phyloP scores from a whole-genome alignment of 331 rosid species.

The Rhamnella rubrinervis region DNA sequence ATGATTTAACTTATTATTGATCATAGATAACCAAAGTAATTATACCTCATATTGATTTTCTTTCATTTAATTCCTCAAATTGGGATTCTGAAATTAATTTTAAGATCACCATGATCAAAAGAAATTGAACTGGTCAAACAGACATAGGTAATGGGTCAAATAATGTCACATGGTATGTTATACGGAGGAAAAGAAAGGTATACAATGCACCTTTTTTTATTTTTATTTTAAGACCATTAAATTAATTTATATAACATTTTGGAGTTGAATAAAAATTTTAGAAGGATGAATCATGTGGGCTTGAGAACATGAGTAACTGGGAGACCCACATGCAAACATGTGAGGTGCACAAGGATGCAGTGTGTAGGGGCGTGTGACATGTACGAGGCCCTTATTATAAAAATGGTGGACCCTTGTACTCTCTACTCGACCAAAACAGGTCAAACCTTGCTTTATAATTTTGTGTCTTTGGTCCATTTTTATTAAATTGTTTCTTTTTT shows the following conservation, averaged over 20 bases:
- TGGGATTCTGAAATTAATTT: too few relatives aligned
- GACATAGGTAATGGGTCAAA: slow-evolving; percentile 44
- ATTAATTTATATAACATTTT: neutral
- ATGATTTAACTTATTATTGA: too few relatives aligned
- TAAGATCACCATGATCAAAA: neutral
- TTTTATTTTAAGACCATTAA: slow-evolving; percentile 1
- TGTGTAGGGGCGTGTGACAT: slow-evolving; percentile 12
- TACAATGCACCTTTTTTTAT: slow-evolving; percentile 19
- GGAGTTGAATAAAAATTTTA: neutral
- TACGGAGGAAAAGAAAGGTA: slow-evolving; percentile 25
- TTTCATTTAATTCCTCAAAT: too few relatives aligned
- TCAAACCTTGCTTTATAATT: slow-evolving; percentile 16
- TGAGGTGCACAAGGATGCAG: slow-evolving; percentile 44
- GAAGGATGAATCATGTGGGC: slow-evolving; percentile 30
- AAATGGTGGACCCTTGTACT: slow-evolving; percentile 30
- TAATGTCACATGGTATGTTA: slow-evolving; percentile 56
- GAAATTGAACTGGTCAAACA: slow-evolving; percentile 34
- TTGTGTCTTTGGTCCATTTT: slow-evolving; percentile 11
- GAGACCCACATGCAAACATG: slow-evolving; percentile 57
- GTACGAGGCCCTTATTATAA: neutral
- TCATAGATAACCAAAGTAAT: too few relatives aligned
- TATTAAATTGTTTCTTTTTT: neutral
- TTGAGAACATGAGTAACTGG: slow-evolving; percentile 28
- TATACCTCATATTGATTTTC: too few relatives aligned
- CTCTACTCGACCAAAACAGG: slow-evolving; percentile 5